These are phyloP conservation scores for Endoconidiophora laricicola DNA, from an alignment of 2,329 filamentous ascomycete genomes.

Conservation along the genomic window DNA sequence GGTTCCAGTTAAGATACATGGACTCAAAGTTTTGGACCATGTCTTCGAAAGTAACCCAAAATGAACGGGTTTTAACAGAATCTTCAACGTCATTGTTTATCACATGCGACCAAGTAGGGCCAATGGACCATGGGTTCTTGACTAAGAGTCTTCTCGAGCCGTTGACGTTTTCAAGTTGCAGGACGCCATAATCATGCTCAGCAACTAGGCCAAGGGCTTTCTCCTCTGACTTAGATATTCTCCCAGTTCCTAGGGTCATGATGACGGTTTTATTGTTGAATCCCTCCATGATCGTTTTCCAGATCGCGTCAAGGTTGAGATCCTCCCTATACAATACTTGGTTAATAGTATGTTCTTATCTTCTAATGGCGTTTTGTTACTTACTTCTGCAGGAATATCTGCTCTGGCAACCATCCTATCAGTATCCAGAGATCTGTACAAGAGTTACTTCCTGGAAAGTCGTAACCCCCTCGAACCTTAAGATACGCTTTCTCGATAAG, in stretches of 20 bases:
- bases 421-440: slow-evolving; percentile 86
- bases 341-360: background rate
- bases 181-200: slow-evolving; percentile 85
- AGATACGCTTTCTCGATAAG: slow-evolving; percentile 91
- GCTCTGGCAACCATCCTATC: slow-evolving; percentile 93
- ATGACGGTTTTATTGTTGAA: slow-evolving; percentile 69
- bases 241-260: slow-evolving; percentile 78
- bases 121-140: slow-evolving; percentile 92
- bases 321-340: slow-evolving; percentile 42
- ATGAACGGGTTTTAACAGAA: slow-evolving; percentile 43
- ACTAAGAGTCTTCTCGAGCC: slow-evolving; percentile 56
- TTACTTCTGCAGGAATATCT: slow-evolving; percentile 70
- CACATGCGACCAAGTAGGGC: slow-evolving; percentile 19
- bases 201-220: slow-evolving; percentile 65
- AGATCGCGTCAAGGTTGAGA: slow-evolving; percentile 56
- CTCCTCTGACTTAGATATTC: slow-evolving; percentile 61
- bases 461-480: slow-evolving; percentile 87
- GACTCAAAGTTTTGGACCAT: slow-evolving; percentile 87
- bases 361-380: slow-evolving; percentile 5
- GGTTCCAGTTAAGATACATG: slow-evolving; percentile 96
- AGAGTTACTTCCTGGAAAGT: slow-evolving; percentile 95
- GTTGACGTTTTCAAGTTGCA: slow-evolving; percentile 52
- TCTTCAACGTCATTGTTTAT: background rate
- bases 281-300: slow-evolving; percentile 57
- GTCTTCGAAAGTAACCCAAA: slow-evolving; percentile 84